Conservation (phyloP, 2,329 filamentous ascomycete species). For the Alternaria alternata region DNA sequence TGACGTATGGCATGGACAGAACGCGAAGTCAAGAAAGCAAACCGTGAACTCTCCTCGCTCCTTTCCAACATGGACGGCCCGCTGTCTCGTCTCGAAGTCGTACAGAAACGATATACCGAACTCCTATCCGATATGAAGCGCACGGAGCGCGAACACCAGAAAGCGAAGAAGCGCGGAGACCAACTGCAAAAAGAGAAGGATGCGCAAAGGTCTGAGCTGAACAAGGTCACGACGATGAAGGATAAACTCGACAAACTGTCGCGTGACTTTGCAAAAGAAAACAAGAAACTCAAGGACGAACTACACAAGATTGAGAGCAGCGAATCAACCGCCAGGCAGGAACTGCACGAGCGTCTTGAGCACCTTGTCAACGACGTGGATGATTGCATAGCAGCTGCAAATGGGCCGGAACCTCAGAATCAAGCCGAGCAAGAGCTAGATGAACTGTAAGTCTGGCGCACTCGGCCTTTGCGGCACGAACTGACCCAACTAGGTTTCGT, state of each 20-base stretch:
- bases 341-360: conserved; percentile 86
- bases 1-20: conserved; percentile 64
- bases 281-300: conserved; percentile 98
- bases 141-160: conserved; percentile 89
- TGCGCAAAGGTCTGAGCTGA: conserved; percentile 83
- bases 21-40: conserved; percentile 92
- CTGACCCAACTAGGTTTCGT: conserved; percentile 54
- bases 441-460: conserved; percentile 71
- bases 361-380: conserved; percentile 84
- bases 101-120: conserved; percentile 91
- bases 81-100: conserved; percentile 86
- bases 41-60: conserved; percentile 85
- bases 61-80: conserved; percentile 89
- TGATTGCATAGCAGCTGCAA: conserved; percentile 86
- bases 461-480: not conserved
- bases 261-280: conserved; percentile 92
- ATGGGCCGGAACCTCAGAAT: conserved; percentile 76
- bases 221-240: conserved; percentile 88
- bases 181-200: conserved; percentile 97
- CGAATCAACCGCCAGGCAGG: conserved; percentile 81
- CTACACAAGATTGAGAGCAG: conserved; percentile 83
- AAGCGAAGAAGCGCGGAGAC: conserved; percentile 95
- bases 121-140: conserved; percentile 94
- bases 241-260: conserved; percentile 98
- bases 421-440: conserved; percentile 88